These are phyloP conservation scores for Cymodocea nodosa DNA, from an alignment of 116 monocot genomes.

Conservation along the genomic window DNA sequence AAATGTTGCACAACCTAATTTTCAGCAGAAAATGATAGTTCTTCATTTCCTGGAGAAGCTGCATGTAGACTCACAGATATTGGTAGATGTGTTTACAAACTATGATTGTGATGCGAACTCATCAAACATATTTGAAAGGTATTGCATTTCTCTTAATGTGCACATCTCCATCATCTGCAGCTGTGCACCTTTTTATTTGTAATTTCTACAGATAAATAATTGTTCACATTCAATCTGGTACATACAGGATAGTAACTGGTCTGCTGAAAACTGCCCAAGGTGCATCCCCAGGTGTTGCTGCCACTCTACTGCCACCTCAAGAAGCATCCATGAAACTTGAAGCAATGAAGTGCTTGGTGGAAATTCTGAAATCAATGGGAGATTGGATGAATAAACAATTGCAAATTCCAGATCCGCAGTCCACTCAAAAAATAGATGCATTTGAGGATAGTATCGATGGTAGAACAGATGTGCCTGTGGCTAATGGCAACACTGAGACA, in stretches of 20 bases:
- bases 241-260: conserved; percentile 82
- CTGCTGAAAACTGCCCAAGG: conserved; percentile 98
- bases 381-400: conserved; percentile 99
- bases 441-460: conserved; percentile 29
- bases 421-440: conserved; percentile 39
- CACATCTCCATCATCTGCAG: not conserved
- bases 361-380: conserved; percentile 96
- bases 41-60: conserved; percentile 90
- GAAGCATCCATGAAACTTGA: conserved; percentile 78
- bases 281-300: conserved; percentile 46
- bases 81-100: conserved; percentile 94
- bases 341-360: conserved; percentile 91
- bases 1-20: conserved; percentile 96
- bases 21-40: conserved; percentile 96
- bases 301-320: conserved; percentile 68
- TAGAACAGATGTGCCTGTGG: conserved; percentile 28
- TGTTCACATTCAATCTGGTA: not conserved
- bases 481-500: conserved; percentile 45
- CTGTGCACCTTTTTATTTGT: not conserved
- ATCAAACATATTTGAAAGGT: conserved; percentile 99
- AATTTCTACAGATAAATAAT: no score
- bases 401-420: conserved; percentile 66
- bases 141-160: not conserved
- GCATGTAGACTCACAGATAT: conserved; percentile 85
- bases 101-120: conserved; percentile 99